Evolutionary conservation across 73 alveolate genomes (phyloP), one percentile per base, ranked within the genome.

Genomic region (Breviolum minutum): DNA sequence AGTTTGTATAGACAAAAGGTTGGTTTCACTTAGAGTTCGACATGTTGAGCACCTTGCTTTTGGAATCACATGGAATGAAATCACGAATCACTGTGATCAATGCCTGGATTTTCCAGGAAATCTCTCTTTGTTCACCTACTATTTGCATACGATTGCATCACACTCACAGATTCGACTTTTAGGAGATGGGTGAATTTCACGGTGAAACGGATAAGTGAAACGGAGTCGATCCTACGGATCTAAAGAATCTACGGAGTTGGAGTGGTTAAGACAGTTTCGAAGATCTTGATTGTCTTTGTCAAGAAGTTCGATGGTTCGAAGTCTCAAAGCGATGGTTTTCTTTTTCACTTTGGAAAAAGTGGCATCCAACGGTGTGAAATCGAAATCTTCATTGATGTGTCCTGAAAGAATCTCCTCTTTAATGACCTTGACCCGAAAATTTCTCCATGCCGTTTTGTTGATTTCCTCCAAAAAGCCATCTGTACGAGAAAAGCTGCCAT

Each of bases 391-490:
- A 14, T 81, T 48, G 63, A 86, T 61, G 1, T 7, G 30, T 17
- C 80, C 80, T 6, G 94, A 61, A 62, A 86, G 94, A 63, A 86
- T 86, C 30, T 86, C 94, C 14, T 86, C 94, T 24, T 86, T 86
- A 27, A 63, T 86, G 29, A 63, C 80, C 40, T 63, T 86, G 32
- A 86, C 94, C 9, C 94, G 77, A 27, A 86, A 27, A 62, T 63
- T 86, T 26, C 94, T 86, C 94, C 77, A 86, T 6, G 94, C 94
- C 12, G 80, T 27, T 61, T 63, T 29, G 48, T 19, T 86, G 80
- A 61, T 8, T 12, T 64, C 87, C n/a, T 26, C 83, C 87, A 79
- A 86, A 26, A 26, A 12, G 63, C 94, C 79, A 9, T 62, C 79
- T 27, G 63, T 63, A 7, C 48, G 60, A 40, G 80, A 27, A 63